Base-by-base conservation (phyloP, 306 rosid species). In the Senna tora region DNA sequence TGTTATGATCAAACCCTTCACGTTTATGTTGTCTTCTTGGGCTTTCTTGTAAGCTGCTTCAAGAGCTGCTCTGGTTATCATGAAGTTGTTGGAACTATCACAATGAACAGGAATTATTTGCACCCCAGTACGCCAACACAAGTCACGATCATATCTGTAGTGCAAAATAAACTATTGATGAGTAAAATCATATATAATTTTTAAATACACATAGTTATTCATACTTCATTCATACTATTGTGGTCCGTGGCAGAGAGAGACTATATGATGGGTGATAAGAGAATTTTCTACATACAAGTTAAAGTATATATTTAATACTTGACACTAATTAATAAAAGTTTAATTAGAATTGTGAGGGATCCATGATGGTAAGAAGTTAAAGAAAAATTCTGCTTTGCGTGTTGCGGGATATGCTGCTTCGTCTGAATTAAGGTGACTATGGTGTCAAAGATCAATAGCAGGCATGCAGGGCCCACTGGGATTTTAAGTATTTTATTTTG, bases 1-100 rank as follows among this genome's bases (percentile, higher is more conserved):
- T 43, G 98, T 86, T 50, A 94, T 59, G 84, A 94, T 72, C 69
- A 94, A 19, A 14, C 98, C 98, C 67, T 84, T 94, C 9, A 94
- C 83, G 0, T 87, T 91, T 51, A 87, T 81, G 25, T 85, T 82
- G 22, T 42, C 52, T 6, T 81, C 79, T 79, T 17, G 28, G 21
- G 98, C 96, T 5, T 84, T 86, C 3, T 71, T 46, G 21, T 89
- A 82, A 21, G 98, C 93, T 76, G 38, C 80, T 84, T 87, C 98
- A 7, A 94, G 75, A 22, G 92, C 92, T 75, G 54, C 76, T 68
- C 63, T 85, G 51, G 95, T 94, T 54, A 94, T 71, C 47, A 16
- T 80, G 79, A 91, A 94, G 20, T 81, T 81, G 89, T 91, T 89
- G 2, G 86, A 77, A 79, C 92, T 89, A 2, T 89, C 71, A 68